phyloP scores from a whole-genome alignment of 805 yeast species.

The Wickerhamiella dianesei region DNA sequence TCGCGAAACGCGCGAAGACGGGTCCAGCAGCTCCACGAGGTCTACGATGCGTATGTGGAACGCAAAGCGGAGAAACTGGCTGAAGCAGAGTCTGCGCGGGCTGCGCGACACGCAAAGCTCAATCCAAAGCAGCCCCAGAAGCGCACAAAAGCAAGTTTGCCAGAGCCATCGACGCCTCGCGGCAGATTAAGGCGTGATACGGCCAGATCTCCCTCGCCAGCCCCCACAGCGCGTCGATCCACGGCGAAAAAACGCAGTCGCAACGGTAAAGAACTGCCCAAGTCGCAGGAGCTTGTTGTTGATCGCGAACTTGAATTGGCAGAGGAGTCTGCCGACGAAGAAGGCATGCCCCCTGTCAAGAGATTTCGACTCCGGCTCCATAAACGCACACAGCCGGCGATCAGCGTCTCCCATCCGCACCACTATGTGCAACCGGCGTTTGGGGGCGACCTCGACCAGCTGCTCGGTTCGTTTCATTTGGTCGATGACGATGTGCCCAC shows the following conservation, averaged over 20 bases:
- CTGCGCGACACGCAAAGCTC: not conserved
- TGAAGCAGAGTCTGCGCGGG: not conserved
- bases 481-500: constrained; percentile 37
- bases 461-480: constrained; percentile 42
- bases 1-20: constrained; percentile 15
- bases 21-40: constrained; percentile 6
- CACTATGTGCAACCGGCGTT: constrained; percentile 38
- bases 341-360: not conserved
- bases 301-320: not conserved
- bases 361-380: not conserved
- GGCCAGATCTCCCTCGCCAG: not conserved
- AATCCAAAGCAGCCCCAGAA: not conserved
- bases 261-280: not conserved
- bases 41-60: constrained; percentile 5
- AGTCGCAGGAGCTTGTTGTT: not conserved
- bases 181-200: too few species aligned
- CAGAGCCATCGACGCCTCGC: too few species aligned
- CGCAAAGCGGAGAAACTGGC: not conserved
- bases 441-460: constrained; percentile 28
- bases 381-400: not conserved
- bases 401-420: constrained; percentile 43
- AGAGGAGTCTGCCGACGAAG: not conserved
- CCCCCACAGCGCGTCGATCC: not conserved
- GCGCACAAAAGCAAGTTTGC: not conserved
- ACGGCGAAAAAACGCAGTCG: not conserved